Conservation (phyloP, 352 stramenopile species). For the Peronosclerospora sorghi region DNA sequence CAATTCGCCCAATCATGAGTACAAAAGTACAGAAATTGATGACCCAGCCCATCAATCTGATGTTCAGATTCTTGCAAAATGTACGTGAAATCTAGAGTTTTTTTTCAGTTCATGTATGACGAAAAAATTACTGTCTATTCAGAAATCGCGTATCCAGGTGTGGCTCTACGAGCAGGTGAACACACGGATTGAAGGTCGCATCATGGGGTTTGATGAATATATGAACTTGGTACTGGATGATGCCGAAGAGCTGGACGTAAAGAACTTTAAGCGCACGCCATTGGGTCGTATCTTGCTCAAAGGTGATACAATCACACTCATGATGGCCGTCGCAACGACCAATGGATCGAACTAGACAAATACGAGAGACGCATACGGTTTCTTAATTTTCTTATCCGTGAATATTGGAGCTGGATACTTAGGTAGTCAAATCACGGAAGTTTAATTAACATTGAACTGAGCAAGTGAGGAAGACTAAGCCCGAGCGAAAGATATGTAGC, state of each 20-base stretch:
- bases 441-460: neutral
- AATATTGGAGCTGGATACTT: neutral
- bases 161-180: constrained; percentile 99
- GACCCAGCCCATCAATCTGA: constrained; percentile 99
- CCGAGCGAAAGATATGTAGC: constrained; percentile 6
- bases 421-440: too few relatives aligned
- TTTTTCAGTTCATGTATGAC: neutral
- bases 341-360: constrained; percentile 26
- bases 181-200: constrained; percentile 97
- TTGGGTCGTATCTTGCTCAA: constrained; percentile 98
- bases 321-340: constrained; percentile 78
- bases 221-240: constrained; percentile 99
- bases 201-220: constrained; percentile 98
- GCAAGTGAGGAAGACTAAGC: neutral
- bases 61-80: constrained; percentile 98
- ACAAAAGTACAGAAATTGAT: constrained; percentile 98
- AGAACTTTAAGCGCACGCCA: constrained; percentile 88
- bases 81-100: constrained; percentile 34
- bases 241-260: constrained; percentile 93
- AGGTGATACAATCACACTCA: constrained; percentile 98
- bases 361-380: constrained; percentile 12
- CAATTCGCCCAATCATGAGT: constrained; percentile 47
- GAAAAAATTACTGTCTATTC: neutral
- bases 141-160: constrained; percentile 96
- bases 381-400: constrained; percentile 6